Conservation (phyloP, 495 filamentous ascomycete species). For the Terfezia boudieri region DNA sequence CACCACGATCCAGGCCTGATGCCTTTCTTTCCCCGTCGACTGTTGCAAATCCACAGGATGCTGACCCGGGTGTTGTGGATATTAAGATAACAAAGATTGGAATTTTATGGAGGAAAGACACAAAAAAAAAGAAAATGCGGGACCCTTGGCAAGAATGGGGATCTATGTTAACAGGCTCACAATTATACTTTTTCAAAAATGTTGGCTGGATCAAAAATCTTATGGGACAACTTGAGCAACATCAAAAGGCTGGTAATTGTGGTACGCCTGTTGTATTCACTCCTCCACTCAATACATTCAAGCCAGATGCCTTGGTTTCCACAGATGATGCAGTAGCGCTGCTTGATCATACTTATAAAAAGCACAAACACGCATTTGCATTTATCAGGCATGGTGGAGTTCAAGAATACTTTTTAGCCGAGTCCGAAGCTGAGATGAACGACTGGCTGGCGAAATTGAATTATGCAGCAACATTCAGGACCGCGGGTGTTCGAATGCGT, state of each 20-base stretch:
- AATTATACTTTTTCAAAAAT: constrained; percentile 92
- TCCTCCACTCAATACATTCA: constrained; percentile 74
- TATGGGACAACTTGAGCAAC: constrained; percentile 62
- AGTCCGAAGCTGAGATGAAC: constrained; percentile 75
- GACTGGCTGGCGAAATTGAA: constrained; percentile 96
- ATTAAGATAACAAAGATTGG: constrained; percentile 96
- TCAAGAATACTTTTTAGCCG: constrained; percentile 78
- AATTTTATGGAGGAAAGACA: constrained; percentile 82
- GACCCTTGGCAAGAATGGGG: constrained; percentile 99
- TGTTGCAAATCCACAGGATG: constrained; percentile 61
- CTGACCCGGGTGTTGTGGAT: constrained; percentile 82
- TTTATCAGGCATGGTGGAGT: constrained; percentile 73
- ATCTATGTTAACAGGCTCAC: constrained; percentile 77
- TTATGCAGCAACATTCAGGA: constrained; percentile 82
- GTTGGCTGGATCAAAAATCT: constrained; percentile 75
- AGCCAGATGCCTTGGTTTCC: constrained; percentile 76
- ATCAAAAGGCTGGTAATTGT: constrained; percentile 44
- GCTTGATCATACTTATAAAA: constrained; percentile 67
- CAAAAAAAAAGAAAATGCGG: constrained; percentile 79
- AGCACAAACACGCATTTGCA: constrained; percentile 87
- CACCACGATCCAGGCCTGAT: constrained; percentile 72
- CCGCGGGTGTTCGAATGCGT: constrained; percentile 74
- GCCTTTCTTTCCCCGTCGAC: constrained; percentile 79
- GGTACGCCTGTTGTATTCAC: constrained; percentile 61
- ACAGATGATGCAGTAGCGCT: constrained; percentile 81